Base-by-base conservation (phyloP, 495 filamentous ascomycete genomes). In the Lasiosphaeria hispida region DNA sequence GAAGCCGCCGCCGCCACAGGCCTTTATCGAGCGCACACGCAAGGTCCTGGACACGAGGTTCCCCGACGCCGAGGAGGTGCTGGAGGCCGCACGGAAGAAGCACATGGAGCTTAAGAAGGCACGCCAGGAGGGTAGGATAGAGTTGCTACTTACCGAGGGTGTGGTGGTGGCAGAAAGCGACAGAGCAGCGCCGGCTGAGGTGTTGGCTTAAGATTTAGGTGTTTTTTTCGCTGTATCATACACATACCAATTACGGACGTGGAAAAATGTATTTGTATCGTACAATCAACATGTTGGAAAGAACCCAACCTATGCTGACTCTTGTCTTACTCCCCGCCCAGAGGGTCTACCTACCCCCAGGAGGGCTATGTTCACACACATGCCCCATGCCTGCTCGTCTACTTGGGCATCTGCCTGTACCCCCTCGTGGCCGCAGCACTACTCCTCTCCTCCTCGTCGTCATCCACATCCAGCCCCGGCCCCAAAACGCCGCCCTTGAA, bases 1-100 rank as follows among this genome's bases (percentile, higher is more conserved):
- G 83, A 94, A 92, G 80, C 83, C 87, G 34, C 90, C 89, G 82
- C 90, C 91, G 44, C 75, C 83, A 41, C 62, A 80, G 58, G 70
- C 73, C 30, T 72, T 73, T 52, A 66, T 75, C n/a, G 70, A 71
- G 49, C 66, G 72, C 63, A 60, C 68, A 42, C 61, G 53, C 58
- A 62, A 66, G 58, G 17, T 63, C 47, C 37, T 71, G 56, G 54
- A 73, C 34, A 70, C 76, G 66, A 67, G 77, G 60, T 70, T 73
- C 51, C 71, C 67, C 10, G 64, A 68, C 7, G 69, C 72, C 44
- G 69, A 74, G 59, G 63, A 58, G 51, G 56, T 66, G 41, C 44
- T 79, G 55, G 59, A 72, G 63, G 63, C 61, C 14, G 77, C 77
- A 36, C 58, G 75, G 63, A 49, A 58, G 62, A 56, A 53, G 55